Base-by-base conservation (phyloP, 257 asterid genomes). In the Paulownia fortunei region DNA sequence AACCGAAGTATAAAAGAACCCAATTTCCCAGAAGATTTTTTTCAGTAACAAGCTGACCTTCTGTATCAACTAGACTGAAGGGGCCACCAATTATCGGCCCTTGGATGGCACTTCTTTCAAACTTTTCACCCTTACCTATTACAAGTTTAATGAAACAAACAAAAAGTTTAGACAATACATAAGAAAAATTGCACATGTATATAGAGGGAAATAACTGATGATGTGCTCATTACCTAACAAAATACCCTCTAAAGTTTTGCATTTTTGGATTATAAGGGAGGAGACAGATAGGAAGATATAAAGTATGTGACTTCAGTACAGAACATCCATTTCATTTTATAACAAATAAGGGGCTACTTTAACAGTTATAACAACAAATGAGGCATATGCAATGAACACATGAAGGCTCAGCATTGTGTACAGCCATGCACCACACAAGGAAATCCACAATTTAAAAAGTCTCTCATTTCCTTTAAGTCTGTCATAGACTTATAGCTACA, bases 11-110 rank as follows among this genome's bases (percentile, higher is more conserved):
- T 61, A 96, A 73, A 73, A 96, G 96, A 84, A 93, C 92, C 98
- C 99, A 96, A 78, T 87, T 90, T 55, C 98, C 98, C 71, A 84
- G 79, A 82, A 93, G 90, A 87, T 83, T 86, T 76, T 85, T 88
- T 80, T 96, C 97, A n/a, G 92, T 96, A 58, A 96, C 91, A 70
- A 80, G 15, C 36, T 16, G 90, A n/a, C 91, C 88, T 76, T 93
- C 94, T 51, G 96, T 84, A 69, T 90, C 87, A 64, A 87, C 26
- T 55, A 96, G 87, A 80, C 94, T 88, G 88, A 93, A 96, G 5
- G 97, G 96, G 68, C 99, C 97, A 72, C 99, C 99, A 76, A 96
- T 93, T 41, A 88, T 90, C 9, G 97, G 97, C 69, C 99, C 98
- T 82, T 90, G 86, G 72, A 69, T 87, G 79, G 95, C 78, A 84